A percentile compares a stretch with the other conserved stretches of the same genome.
Conservation (phyloP, 2,329 filamentous ascomycete genomes). For the Aspergillus amoenus region DNA sequence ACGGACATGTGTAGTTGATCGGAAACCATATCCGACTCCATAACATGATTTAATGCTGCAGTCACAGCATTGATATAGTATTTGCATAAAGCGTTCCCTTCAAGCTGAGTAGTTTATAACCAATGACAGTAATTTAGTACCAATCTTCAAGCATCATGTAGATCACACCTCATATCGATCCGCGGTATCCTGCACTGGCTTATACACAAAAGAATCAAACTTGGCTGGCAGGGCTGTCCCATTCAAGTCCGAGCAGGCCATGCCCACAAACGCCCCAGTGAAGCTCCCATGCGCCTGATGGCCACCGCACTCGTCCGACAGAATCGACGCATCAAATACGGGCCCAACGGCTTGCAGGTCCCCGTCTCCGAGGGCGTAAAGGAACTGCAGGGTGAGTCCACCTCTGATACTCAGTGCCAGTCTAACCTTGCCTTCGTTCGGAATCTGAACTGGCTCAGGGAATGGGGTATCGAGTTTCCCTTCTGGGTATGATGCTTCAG, state of each 20-base stretch:
- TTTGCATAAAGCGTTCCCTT: too few species aligned
- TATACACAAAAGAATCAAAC: constrained; percentile 9
- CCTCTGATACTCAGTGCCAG: constrained; percentile 7
- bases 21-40: too few species aligned
- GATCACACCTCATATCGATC: constrained; percentile 26
- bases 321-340: constrained; percentile 10
- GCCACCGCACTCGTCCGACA: constrained; percentile 12
- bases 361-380: constrained; percentile 7
- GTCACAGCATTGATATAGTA: too few species aligned
- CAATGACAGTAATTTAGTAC: too few species aligned
- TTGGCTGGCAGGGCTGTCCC: constrained; percentile 2
- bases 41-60: too few species aligned
- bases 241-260: constrained; percentile 14
- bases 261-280: constrained; percentile 12
- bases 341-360: constrained; percentile 1
- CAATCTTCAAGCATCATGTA: too few species aligned
- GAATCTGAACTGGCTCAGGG: not conserved
- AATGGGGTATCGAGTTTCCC: not conserved
- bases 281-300: constrained; percentile 11
- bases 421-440: constrained; percentile 3
- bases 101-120: too few species aligned
- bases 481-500: constrained; percentile 8
- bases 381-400: constrained; percentile 10
- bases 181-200: constrained; percentile 1
- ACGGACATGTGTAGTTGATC: too few species aligned